phyloP scores from a whole-genome alignment of 441 rosid species.

The Pelargonium fulgidum region DNA sequence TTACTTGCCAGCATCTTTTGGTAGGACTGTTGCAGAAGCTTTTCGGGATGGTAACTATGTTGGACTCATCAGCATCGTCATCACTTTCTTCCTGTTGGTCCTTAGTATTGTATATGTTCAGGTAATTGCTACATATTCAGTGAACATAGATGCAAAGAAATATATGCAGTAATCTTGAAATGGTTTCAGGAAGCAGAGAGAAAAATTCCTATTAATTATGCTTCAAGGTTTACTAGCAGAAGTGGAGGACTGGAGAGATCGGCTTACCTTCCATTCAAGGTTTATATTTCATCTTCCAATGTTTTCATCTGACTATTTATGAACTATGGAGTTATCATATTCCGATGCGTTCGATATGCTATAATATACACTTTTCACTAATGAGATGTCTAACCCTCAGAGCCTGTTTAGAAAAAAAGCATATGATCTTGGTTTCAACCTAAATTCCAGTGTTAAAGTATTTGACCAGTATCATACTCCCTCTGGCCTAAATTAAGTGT shows the following conservation, averaged over 20 bases:
- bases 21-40: constrained; percentile 74
- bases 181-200: constrained; percentile 94
- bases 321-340: neutral
- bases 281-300: constrained; percentile 23
- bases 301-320: constrained; percentile 5
- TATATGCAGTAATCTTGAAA: constrained; percentile 27
- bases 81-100: constrained; percentile 75
- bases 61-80: constrained; percentile 61
- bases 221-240: constrained; percentile 78
- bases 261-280: constrained; percentile 94
- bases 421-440: constrained; percentile 2
- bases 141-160: constrained; percentile 17
- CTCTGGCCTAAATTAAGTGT: too few relatives aligned
- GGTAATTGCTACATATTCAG: constrained; percentile 40
- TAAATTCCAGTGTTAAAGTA: neutral
- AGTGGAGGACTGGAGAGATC: constrained; percentile 79
- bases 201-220: constrained; percentile 91
- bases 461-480: neutral
- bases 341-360: neutral
- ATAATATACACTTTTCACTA: neutral
- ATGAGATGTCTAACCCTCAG: neutral
- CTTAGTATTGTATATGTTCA: constrained; percentile 94
- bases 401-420: neutral
- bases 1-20: constrained; percentile 94
- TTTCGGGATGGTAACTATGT: constrained; percentile 83